phyloP scores from a whole-genome alignment of 2,329 filamentous ascomycete species.

The Seiridium cupressi region DNA sequence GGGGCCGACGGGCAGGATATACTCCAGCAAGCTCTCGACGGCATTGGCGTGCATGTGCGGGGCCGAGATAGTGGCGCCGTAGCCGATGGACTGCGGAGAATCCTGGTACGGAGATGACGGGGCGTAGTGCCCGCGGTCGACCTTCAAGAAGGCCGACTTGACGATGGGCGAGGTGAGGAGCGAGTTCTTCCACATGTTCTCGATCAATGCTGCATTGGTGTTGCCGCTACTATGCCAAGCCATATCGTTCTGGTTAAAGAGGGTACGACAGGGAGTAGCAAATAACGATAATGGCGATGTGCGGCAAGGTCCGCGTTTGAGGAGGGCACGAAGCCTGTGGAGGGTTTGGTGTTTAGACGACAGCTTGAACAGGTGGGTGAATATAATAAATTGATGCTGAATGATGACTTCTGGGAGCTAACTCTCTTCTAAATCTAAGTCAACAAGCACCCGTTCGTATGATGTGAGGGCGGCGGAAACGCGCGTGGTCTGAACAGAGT shows the following conservation, averaged over 20 bases:
- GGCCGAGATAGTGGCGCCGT: constrained; percentile 55
- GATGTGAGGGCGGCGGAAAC: too few relatives aligned
- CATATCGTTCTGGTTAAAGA: constrained; percentile 52
- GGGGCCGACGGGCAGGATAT: constrained; percentile 25
- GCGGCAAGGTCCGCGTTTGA: too few relatives aligned
- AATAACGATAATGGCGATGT: too few relatives aligned
- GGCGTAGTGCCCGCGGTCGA: constrained; percentile 85
- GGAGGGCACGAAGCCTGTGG: too few relatives aligned
- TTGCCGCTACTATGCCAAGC: constrained; percentile 83
- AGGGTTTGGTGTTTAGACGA: too few relatives aligned
- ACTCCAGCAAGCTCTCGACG: constrained; percentile 46
- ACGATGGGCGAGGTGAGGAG: constrained; percentile 73
- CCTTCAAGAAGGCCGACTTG: constrained; percentile 76
- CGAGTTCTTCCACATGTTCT: constrained; percentile 70
- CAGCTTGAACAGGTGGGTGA: too few relatives aligned
- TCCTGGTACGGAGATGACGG: constrained; percentile 67
- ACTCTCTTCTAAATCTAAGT: too few relatives aligned
- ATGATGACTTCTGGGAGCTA: too few relatives aligned
- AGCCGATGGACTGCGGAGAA: constrained; percentile 53
- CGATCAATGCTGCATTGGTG: constrained; percentile 72
- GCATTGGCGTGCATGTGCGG: constrained; percentile 62
- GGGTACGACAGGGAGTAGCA: too few relatives aligned
- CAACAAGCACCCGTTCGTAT: too few relatives aligned
- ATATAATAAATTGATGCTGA: too few relatives aligned
- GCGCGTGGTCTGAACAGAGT: too few relatives aligned